These are phyloP conservation scores for Sclerotiophoma versabilis DNA, from an alignment of 2,329 filamentous ascomycete genomes.

Conservation along the genomic window DNA sequence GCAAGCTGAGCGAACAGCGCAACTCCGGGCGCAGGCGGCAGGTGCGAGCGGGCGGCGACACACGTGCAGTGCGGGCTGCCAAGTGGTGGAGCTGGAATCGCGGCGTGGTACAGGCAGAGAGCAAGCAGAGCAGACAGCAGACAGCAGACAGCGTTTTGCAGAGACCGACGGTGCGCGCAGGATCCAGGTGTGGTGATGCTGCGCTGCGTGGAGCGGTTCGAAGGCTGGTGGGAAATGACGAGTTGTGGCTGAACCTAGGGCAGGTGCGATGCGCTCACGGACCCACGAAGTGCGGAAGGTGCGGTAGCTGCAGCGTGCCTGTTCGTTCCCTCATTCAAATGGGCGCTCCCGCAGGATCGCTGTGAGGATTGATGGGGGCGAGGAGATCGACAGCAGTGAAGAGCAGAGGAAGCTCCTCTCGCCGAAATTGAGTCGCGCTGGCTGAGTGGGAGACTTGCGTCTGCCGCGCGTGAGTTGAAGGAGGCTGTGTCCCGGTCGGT, in stretches of 20 bases:
- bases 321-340: constrained; percentile 6
- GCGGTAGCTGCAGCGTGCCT: constrained; percentile 15
- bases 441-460: constrained; percentile 16
- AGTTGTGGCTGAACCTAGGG: constrained; percentile 20
- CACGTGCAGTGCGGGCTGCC: constrained; percentile 2
- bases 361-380: constrained; percentile 1
- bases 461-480: constrained; percentile 15
- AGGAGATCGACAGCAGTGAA: constrained; percentile 5
- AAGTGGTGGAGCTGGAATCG: neutral
- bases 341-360: constrained; percentile 6
- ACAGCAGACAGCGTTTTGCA: constrained; percentile 10
- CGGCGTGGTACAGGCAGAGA: neutral
- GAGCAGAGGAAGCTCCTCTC: constrained; percentile 5
- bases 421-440: constrained; percentile 12
- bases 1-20: constrained; percentile 19
- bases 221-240: constrained; percentile 15
- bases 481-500: constrained; percentile 8
- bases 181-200: constrained; percentile 14
- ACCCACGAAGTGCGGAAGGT: constrained; percentile 18
- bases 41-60: constrained; percentile 1
- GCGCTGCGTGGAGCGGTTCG: constrained; percentile 12
- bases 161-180: constrained; percentile 5
- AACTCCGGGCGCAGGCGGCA: constrained; percentile 9
- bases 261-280: constrained; percentile 19
- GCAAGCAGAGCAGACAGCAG: too few relatives aligned